phyloP scores from a whole-genome alignment of 2,329 filamentous ascomycete species.

The Colletotrichum destructivum region DNA sequence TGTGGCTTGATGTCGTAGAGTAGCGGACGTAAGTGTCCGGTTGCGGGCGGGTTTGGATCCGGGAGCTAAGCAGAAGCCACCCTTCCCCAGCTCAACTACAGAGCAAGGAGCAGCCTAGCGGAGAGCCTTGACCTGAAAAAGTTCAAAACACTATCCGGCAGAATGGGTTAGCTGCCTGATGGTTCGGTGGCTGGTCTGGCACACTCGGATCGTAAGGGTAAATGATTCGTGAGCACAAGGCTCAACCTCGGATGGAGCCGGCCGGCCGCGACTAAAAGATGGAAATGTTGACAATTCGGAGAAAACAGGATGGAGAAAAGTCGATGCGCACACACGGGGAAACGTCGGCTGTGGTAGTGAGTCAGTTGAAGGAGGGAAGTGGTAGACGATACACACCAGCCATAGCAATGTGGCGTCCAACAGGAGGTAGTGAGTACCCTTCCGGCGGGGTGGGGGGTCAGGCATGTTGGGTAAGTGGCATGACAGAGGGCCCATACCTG shows the following conservation, averaged over 20 bases:
- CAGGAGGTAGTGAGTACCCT: background rate
- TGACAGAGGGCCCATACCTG: background rate
- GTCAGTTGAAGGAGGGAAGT: background rate
- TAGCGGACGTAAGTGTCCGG: background rate
- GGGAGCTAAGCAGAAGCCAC: slow-evolving; percentile 2
- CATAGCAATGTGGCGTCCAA: background rate
- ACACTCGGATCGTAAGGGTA: background rate
- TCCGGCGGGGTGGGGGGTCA: too few species aligned
- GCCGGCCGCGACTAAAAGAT: slow-evolving; percentile 9
- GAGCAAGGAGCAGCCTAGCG: background rate
- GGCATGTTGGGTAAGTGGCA: too few species aligned
- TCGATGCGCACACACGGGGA: slow-evolving; percentile 3
- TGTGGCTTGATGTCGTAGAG: background rate
- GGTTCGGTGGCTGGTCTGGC: background rate
- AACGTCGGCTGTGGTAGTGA: background rate
- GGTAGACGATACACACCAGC: background rate
- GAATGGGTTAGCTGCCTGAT: background rate
- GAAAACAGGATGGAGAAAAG: slow-evolving; percentile 2
- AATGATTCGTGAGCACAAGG: background rate
- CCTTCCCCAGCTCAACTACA: background rate
- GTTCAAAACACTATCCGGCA: background rate
- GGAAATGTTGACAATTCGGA: slow-evolving; percentile 11
- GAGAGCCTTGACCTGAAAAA: background rate
- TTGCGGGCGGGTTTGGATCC: background rate
- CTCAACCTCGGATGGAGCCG: slow-evolving; percentile 30